A percentile compares a stretch with the other conserved stretches of the same genome.
Conservation (phyloP, 2,329 filamentous ascomycete species). For the Lecanosticta acicola region DNA sequence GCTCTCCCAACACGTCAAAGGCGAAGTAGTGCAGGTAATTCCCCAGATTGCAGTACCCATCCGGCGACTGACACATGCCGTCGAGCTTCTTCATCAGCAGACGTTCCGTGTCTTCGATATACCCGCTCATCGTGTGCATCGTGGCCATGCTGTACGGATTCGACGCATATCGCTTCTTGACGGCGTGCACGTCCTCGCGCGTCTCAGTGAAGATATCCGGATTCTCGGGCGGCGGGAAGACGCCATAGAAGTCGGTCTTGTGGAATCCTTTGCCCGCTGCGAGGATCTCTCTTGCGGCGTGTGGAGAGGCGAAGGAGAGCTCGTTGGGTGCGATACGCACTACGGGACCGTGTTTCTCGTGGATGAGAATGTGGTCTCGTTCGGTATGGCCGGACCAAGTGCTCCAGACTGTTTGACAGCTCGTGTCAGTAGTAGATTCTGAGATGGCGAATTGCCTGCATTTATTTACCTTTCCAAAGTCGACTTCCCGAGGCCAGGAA, state of each 20-base stretch:
- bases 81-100: constrained; percentile 42
- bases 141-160: constrained; percentile 50
- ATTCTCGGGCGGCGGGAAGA: constrained; percentile 53
- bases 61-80: constrained; percentile 32
- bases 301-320: constrained; percentile 27
- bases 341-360: constrained; percentile 24
- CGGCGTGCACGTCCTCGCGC: constrained; percentile 50
- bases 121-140: constrained; percentile 49
- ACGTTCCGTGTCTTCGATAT: constrained; percentile 50
- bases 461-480: constrained; percentile 24
- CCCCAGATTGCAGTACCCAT: constrained; percentile 44
- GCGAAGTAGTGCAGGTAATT: constrained; percentile 34
- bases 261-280: constrained; percentile 29
- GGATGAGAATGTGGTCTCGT: constrained; percentile 23
- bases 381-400: constrained; percentile 25
- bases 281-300: constrained; percentile 29
- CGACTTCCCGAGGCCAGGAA: constrained; percentile 29
- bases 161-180: constrained; percentile 43
- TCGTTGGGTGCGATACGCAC: constrained; percentile 31
- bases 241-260: constrained; percentile 34
- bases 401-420: constrained; percentile 14
- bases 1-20: constrained; percentile 34
- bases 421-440: neutral
- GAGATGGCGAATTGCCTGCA: neutral
- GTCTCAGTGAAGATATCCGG: constrained; percentile 55